Evolutionary conservation across 129 eudicot species (phyloP), one percentile per base, ranked within the genome.

Genomic region (Heracleum sosnowskyi): DNA sequence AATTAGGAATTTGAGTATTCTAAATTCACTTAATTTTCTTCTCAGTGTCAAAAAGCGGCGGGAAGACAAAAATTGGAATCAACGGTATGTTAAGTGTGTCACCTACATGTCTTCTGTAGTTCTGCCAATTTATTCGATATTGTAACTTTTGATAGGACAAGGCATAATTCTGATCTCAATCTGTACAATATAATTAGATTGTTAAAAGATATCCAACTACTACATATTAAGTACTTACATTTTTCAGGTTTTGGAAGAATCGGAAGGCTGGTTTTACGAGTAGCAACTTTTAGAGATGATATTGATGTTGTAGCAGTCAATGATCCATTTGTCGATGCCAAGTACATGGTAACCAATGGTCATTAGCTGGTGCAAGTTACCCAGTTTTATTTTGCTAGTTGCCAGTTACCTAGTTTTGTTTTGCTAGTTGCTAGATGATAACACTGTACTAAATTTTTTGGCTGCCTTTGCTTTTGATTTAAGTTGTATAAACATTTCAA

Each of bases 261-360:
- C 76, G 99, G 99, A 76, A 92, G 99, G 86, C 74, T 95, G 78
- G 99, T 92, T 28, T 82, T 95, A 76, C 87, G 99, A 77, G 85
- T 95, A 76, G 99, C 99, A 45, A 86, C 93, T 36, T 90, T 79
- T 78, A 90, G 99, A 88, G 95, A 92, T 86, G 99, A 95, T 79
- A 87, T 95, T 28, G 99, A 95, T 74, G 97, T 90, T 77, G 99
- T 91, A 63, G 99, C 97, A 26, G 96, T 95, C 45, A 95, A 95
- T 69, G 99, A 95, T 75, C 99, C 99, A 57, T 95, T 95, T 83
- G 89, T 95, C 78, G 93, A 92, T 86, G 89, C 94, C 24, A 85
- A 88, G 51, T 95, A 95, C 89, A 92, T 95, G 96, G 99, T 95
- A 77, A 86, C 85, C n/a, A 72, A 76, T 39, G 45, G 5, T 73